Evolutionary conservation across 345 rosid species (phyloP), one percentile per base, ranked within the genome.

Genomic region (Populus alba): DNA sequence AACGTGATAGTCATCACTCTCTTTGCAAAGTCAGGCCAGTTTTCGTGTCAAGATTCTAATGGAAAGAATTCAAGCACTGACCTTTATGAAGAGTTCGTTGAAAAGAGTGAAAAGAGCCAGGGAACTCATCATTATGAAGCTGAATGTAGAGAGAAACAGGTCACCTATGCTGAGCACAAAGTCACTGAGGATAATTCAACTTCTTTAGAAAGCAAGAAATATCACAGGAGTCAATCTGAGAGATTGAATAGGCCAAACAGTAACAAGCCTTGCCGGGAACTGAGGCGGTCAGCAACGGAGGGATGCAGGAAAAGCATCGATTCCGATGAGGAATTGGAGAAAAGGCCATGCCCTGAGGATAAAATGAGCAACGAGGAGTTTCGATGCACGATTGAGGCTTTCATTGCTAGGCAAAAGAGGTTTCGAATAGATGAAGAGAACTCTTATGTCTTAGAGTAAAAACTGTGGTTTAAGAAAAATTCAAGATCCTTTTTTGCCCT

Each of bases 381-480:
- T 72, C 84, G 90, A 71, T 57, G 84, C 72, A 87, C 81, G 59
- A 73, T 92, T 16, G 98, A 94, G 79, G 87, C 91, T 59, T 94
- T 92, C 87, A 94, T 94, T 29, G 97, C 90, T 4, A 88, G 94
- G 81, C 98, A 91, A 75, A 92, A 91, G 87, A 91, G 82, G 87
- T 84, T 89, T 75, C 83, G 88, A 15, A 90, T 78, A 84, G 89
- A 89, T 75, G 98, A 93, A 75, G 88, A 89, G 81, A 77, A 83
- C 43, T 87, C 75, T 43, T 82, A 75, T 57, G 15, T 57, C 35
- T 25, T 69, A 69, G 73, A 72, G 53, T 68, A 71, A 59, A 10
- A 59, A 75, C 12, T 18, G 20, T 41, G 66, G 2, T 23, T 51
- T 63, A 53, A 20, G 49, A 20, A 71, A 59, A 47, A 62, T 51